Conservation (phyloP, 305 asterid genomes). For the Lippia alba region DNA sequence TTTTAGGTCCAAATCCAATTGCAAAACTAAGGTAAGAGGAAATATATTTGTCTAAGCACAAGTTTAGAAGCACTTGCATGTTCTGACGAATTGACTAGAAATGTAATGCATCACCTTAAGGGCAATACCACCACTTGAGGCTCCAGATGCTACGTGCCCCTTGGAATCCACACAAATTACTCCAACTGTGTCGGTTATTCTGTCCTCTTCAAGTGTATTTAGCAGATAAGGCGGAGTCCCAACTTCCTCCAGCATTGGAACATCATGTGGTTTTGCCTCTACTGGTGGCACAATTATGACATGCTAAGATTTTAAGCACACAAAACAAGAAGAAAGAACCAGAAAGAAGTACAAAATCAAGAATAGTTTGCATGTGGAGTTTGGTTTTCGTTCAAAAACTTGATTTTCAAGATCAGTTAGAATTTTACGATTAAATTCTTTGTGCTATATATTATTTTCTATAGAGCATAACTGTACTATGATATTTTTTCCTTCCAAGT, state of each 20-base stretch:
- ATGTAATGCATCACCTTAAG: slow-evolving; percentile 66
- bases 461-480: background rate
- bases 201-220: slow-evolving; percentile 52
- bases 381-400: too few relatives aligned
- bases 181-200: slow-evolving; percentile 83
- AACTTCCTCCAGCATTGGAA: slow-evolving; percentile 37
- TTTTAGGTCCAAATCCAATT: slow-evolving; percentile 23
- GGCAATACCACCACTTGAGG: slow-evolving; percentile 97
- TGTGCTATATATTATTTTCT: background rate
- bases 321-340: slow-evolving; percentile 11
- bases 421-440: background rate
- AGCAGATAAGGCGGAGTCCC: slow-evolving; percentile 37
- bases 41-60: slow-evolving; percentile 7
- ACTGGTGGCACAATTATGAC: slow-evolving; percentile 27
- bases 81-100: slow-evolving; percentile 12
- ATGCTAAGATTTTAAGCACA: too few relatives aligned
- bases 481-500: slow-evolving; percentile 6
- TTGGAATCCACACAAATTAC: slow-evolving; percentile 86
- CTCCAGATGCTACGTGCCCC: slow-evolving; percentile 86
- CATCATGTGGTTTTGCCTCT: slow-evolving; percentile 45
- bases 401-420: background rate
- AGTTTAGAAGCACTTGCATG: background rate
- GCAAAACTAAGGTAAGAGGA: background rate
- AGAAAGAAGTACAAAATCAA: slow-evolving; percentile 12
- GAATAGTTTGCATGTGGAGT: too few relatives aligned